Percentiles rank a stretch among this genome's conserved stretches.
These are phyloP conservation scores for Trametes coccinea DNA, from an alignment of 768 basidiomycete genomes.

Conservation along the genomic window DNA sequence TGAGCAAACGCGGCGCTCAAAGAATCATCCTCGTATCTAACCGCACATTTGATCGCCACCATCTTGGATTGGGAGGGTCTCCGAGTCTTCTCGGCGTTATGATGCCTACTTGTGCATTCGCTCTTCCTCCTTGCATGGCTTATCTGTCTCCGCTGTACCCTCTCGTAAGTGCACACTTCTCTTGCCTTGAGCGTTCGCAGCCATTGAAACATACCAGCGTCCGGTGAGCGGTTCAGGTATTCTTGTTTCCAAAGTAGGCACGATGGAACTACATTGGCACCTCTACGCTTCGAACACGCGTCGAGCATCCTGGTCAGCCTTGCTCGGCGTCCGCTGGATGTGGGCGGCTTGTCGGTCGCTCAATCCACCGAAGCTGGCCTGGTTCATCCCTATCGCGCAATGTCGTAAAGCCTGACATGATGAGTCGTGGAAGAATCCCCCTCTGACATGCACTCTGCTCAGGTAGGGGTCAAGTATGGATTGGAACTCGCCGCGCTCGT, in stretches of 20 bases:
- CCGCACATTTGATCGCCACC: too few species aligned
- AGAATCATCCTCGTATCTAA: too few species aligned
- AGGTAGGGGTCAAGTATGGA: constrained; percentile 5
- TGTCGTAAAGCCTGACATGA: background rate
- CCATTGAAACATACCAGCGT: background rate
- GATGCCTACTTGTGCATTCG: too few species aligned
- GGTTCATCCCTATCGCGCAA: background rate
- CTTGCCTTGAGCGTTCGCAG: background rate
- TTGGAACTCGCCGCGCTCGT: constrained; percentile 7
- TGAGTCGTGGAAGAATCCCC: background rate
- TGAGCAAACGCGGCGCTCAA: too few species aligned
- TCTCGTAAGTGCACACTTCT: constrained; percentile 4
- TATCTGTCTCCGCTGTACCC: background rate
- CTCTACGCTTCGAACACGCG: constrained; percentile 1
- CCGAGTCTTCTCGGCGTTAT: too few species aligned
- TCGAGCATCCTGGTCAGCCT: constrained; percentile 6
- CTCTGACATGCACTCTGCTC: background rate
- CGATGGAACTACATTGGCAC: background rate
- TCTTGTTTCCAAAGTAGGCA: background rate
- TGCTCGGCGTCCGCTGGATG: constrained; percentile 2
- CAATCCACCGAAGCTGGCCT: constrained; percentile 6
- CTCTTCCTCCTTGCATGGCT: background rate
- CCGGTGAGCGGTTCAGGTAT: background rate
- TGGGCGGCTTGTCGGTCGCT: background rate
- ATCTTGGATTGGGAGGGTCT: too few species aligned